These are phyloP conservation scores for Zoysia matrella DNA, from an alignment of 202 grass and related monocot genomes.

Conservation along the genomic window DNA sequence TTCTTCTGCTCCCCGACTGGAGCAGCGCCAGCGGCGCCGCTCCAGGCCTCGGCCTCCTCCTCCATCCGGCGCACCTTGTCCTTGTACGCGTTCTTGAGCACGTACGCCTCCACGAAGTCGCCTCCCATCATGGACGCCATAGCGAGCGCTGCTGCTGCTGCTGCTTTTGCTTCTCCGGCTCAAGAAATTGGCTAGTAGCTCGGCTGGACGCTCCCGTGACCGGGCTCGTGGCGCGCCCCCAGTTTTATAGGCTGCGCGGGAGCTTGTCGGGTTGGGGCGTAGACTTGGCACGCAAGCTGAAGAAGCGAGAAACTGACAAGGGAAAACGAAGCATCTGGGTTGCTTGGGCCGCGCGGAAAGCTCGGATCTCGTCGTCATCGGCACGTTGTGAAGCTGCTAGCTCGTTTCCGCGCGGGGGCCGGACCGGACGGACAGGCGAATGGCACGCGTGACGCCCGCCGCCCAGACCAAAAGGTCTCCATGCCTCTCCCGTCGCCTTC, in stretches of 20 bases:
- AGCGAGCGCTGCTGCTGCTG: neutral
- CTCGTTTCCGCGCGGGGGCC: neutral
- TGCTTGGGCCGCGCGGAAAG: conserved; percentile 32
- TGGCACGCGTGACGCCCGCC: conserved; percentile 28
- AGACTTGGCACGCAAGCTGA: conserved; percentile 32
- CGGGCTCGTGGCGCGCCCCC: neutral
- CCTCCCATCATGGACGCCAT: conserved; percentile 64
- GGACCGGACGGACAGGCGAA: neutral
- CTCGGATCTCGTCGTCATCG: neutral
- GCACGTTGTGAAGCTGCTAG: neutral
- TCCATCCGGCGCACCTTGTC: conserved; percentile 48
- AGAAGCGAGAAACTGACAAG: neutral
- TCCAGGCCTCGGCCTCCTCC: conserved; percentile 21
- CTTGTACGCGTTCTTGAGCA: conserved; percentile 57
- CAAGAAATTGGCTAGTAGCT: neutral
- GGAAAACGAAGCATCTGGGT: neutral
- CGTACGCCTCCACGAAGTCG: conserved; percentile 63
- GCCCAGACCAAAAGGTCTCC: neutral
- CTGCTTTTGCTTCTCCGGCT: neutral
- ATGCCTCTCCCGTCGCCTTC: neutral
- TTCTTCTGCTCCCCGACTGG: neutral
- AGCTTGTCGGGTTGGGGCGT: neutral
- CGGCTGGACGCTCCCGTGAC: neutral
- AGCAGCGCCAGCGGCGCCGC: neutral
- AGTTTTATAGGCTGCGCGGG: conserved; percentile 30